These are phyloP conservation scores for Melanomma pulvis-pyrius DNA, from an alignment of 495 filamentous ascomycete species.

Conservation along the genomic window DNA sequence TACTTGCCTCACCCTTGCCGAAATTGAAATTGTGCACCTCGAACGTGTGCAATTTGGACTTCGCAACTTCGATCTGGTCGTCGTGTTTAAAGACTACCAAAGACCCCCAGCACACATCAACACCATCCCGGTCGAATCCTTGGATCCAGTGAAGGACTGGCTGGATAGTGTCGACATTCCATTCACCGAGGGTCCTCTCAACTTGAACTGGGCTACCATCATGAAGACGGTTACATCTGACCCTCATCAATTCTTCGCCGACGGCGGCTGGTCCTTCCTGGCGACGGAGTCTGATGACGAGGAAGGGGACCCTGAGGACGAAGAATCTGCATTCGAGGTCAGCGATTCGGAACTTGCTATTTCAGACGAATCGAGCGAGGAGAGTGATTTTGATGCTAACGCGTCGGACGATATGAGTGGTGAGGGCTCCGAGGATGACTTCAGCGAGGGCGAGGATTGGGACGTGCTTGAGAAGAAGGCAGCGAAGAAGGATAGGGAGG, in stretches of 20 bases:
- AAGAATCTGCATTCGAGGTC: constrained; percentile 92
- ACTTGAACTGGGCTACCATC: constrained; percentile 97
- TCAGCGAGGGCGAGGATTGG: constrained; percentile 85
- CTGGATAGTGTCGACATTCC: constrained; percentile 93
- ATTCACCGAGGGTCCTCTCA: constrained; percentile 91
- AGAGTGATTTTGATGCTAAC: constrained; percentile 90
- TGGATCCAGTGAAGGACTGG: constrained; percentile 98
- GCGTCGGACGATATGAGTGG: constrained; percentile 76
- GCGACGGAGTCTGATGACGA: constrained; percentile 86
- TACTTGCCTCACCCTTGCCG: constrained; percentile 88
- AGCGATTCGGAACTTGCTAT: constrained; percentile 79
- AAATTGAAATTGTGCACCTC: constrained; percentile 94
- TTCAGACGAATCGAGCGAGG: constrained; percentile 78
- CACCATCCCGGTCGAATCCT: constrained; percentile 92
- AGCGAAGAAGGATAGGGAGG: constrained; percentile 81
- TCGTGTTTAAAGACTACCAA: constrained; percentile 95
- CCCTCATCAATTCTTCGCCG: constrained; percentile 89
- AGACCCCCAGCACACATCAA: constrained; percentile 89
- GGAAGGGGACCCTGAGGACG: constrained; percentile 73
- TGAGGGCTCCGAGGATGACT: constrained; percentile 65
- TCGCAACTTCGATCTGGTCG: constrained; percentile 98
- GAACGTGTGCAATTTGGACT: constrained; percentile 97
- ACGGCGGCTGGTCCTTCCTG: constrained; percentile 96
- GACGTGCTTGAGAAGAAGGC: constrained; percentile 91
- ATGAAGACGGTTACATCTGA: constrained; percentile 98